phyloP scores from a whole-genome alignment of 306 rosid genomes.

The barrel medic (Medicago truncatula) region DNA sequence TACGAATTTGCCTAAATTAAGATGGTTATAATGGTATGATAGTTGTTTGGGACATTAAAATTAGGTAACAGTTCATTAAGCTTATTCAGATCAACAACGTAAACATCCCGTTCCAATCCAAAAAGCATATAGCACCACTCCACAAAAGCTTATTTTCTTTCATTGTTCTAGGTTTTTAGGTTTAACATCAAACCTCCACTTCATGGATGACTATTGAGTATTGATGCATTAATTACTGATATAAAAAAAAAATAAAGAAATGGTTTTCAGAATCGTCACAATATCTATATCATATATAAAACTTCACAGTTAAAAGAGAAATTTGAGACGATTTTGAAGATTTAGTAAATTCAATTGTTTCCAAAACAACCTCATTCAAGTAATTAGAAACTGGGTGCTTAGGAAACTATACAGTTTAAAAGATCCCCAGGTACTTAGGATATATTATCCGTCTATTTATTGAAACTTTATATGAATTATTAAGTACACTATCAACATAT shows the following conservation, averaged over 20 bases:
- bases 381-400: conserved; percentile 9
- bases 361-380: neutral
- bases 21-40: conserved; percentile 21
- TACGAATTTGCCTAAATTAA: neutral
- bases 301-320: conserved; percentile 24
- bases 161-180: conserved; percentile 7
- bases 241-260: neutral
- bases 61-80: conserved; percentile 28
- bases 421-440: conserved; percentile 23
- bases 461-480: conserved; percentile 10
- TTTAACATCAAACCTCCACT: conserved; percentile 28
- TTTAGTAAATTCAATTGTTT: conserved; percentile 17
- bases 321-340: neutral
- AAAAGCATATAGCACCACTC: conserved; percentile 4
- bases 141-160: conserved; percentile 25
- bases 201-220: neutral
- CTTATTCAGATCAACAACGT: no score
- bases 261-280: conserved; percentile 2
- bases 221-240: neutral
- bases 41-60: conserved; percentile 3
- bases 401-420: conserved; percentile 20
- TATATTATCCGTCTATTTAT: conserved; percentile 10
- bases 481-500: conserved; percentile 21
- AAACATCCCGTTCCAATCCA: no score
- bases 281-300: neutral